Base-by-base conservation (phyloP, 345 rosid genomes). In the Citrus medica region DNA sequence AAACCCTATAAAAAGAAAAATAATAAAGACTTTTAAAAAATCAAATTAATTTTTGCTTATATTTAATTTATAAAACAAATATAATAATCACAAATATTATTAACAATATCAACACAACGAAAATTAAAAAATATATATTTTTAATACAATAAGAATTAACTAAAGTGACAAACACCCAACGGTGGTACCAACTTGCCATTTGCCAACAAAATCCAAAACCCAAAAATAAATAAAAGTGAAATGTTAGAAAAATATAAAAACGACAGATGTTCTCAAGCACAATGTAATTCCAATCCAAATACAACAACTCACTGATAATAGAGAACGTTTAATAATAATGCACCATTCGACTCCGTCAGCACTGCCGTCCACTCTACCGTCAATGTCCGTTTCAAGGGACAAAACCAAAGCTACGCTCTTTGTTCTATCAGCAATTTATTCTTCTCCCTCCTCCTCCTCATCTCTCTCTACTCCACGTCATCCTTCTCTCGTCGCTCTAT, bases 381-480 rank as follows among this genome's bases (percentile, higher is more conserved):
- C 59, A 33, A 21, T 82, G 59, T 17, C 74, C 75, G 19, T 67
- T 71, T n/a, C 25, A 12, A 87, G 88, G 56, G 93, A 90, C 84
- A 82, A 78, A 76, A 66, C 85, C 24, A 83, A 79, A 81, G 71
- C 88, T 60, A 87, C 91, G 37, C 79, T 89, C 59, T 87, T 82
- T 85, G 68, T 92, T 51, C 79, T 94, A 65, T 92, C 60, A 79
- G 87, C 77, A 83, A 88, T 74, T 85, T 90, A 16, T 79, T 89
- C 62, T 84, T 96, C 84, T 91, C 96, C 35, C 84, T 96, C 32
- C 79, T 90, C 86, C 89, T 91, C 88, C 76, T 94, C 76, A 74
- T 84, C 90, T 24, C 87, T 88, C 83, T 78, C 80, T 55, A 85
- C 38, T 74, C 87, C 75, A 78, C 84, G 68, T 28, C 83, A 55